Percentiles rank a stretch among this genome's conserved stretches.
Conservation (phyloP, 192 early-diverging fungal species). For the Podila horticola region DNA sequence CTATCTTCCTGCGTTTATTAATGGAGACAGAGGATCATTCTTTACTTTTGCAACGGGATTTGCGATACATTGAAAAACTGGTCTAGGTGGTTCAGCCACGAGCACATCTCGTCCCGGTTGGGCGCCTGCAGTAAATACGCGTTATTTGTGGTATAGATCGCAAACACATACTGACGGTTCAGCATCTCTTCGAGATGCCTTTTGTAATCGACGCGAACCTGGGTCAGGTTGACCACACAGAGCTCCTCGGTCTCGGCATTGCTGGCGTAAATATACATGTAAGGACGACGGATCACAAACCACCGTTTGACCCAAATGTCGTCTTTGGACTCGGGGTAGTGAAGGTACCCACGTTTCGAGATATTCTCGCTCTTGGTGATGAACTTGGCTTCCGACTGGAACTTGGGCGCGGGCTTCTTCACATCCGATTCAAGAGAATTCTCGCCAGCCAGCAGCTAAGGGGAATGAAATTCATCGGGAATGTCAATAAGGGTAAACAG, state of each 20-base stretch:
- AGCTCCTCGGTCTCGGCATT: constrained; percentile 71
- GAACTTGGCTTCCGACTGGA: constrained; percentile 32
- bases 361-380: constrained; percentile 54
- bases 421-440: neutral
- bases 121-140: constrained; percentile 73
- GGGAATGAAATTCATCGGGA: neutral
- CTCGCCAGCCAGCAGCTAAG: constrained; percentile 1
- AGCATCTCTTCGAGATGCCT: constrained; percentile 65
- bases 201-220: constrained; percentile 70
- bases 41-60: constrained; percentile 10
- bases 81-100: constrained; percentile 61
- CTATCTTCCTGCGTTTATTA: too few relatives aligned
- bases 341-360: constrained; percentile 62
- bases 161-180: constrained; percentile 70
- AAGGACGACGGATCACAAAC: constrained; percentile 85
- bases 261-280: constrained; percentile 80
- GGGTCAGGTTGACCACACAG: constrained; percentile 80
- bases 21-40: neutral
- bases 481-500: neutral
- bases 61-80: constrained; percentile 40
- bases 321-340: constrained; percentile 64
- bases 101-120: constrained; percentile 67
- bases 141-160: constrained; percentile 74
- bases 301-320: constrained; percentile 80
- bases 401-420: constrained; percentile 7